Base-by-base conservation (phyloP, 768 basidiomycete genomes). In the Rossbeevera mucosa region DNA sequence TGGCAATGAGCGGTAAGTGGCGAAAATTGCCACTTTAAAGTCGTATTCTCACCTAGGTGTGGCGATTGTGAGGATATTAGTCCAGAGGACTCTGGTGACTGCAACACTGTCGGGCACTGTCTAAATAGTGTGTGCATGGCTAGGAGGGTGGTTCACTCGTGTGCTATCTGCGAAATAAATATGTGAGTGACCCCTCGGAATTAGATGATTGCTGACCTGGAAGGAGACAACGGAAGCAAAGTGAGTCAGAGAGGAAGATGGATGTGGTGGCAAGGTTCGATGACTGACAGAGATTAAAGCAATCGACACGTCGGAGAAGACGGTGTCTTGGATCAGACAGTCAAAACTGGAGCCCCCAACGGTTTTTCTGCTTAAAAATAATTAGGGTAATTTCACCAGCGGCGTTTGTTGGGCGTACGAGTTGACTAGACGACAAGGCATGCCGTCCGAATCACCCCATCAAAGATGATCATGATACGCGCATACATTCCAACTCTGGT, bases 31-130 rank as follows among this genome's bases (percentile, higher is more conserved):
- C 2, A 3, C 1, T 2, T 3, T 24, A n/a, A 44, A 38, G 18
- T 7, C 12, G 14, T 3, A 29, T 20, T 7, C 59, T 51, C 24
- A 63, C 62, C 57, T 56, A 31, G 20, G 7, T 7, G 50, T 13
- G 33, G 7, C n/a, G 18, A 38, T 18, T 9, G 36, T 6, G 36
- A 18, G n/a, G 36, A 2, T 8, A 38, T 9, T 18, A 38, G 36
- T 8, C 36, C 36, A 38, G 36, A 38, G 9, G 18, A 38, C 44
- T 4, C 25, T 6, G 44, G 24, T 12, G 48, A 51, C 18, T n/a
- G 21, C 13, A 48, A 40, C 21, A 45, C 31, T 3, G 31, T 42
- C 14, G 59, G 25, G 16, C 21, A 47, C 9, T 30, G 38, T 22
- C 31, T 45, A 20, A 42, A 4, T 16, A 55, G 29, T 4, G 50